Evolutionary conservation across 352 stramenopile species (phyloP).

Genomic region (Globisporangium nunn): DNA sequence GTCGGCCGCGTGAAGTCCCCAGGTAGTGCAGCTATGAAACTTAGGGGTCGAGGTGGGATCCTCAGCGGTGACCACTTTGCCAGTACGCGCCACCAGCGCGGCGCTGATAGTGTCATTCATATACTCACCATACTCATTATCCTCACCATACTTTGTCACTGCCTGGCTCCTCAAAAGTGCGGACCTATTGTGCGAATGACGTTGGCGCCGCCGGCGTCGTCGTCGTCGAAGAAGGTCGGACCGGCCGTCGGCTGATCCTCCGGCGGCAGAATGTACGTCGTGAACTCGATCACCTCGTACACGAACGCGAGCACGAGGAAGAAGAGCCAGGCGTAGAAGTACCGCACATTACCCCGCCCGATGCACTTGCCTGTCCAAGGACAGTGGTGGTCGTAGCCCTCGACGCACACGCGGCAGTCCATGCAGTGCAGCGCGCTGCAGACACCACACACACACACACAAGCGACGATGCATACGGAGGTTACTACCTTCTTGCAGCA

Average conservation of each 20-base stretch:
- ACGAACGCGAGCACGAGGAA: constrained; percentile 84
- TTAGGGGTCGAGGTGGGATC: constrained; percentile 20
- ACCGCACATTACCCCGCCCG: constrained; percentile 66
- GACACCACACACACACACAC: not conserved
- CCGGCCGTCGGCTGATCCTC: constrained; percentile 27
- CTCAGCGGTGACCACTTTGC: too few relatives aligned
- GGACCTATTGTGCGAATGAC: too few relatives aligned
- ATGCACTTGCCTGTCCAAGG: constrained; percentile 92
- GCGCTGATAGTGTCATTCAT: too few relatives aligned
- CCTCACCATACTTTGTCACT: too few relatives aligned
- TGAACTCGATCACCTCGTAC: constrained; percentile 86
- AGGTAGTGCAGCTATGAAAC: constrained; percentile 23
- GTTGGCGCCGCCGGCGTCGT: constrained; percentile 4
- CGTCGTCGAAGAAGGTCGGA: constrained; percentile 11
- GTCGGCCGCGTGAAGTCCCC: not conserved
- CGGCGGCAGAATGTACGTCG: constrained; percentile 72
- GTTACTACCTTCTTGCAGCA: too few relatives aligned
- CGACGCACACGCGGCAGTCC: constrained; percentile 84
- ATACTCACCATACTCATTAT: too few relatives aligned
- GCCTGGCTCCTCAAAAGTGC: too few relatives aligned
- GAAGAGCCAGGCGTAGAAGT: constrained; percentile 82
- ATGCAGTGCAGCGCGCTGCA: constrained; percentile 74
- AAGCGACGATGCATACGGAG: too few relatives aligned
- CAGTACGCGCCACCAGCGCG: too few relatives aligned
- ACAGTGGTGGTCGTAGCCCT: constrained; percentile 89